Evolutionary conservation across 129 eudicot species (phyloP), one percentile per base, ranked within the genome.

Genomic region (Chrysanthemum lavandulifolium): DNA sequence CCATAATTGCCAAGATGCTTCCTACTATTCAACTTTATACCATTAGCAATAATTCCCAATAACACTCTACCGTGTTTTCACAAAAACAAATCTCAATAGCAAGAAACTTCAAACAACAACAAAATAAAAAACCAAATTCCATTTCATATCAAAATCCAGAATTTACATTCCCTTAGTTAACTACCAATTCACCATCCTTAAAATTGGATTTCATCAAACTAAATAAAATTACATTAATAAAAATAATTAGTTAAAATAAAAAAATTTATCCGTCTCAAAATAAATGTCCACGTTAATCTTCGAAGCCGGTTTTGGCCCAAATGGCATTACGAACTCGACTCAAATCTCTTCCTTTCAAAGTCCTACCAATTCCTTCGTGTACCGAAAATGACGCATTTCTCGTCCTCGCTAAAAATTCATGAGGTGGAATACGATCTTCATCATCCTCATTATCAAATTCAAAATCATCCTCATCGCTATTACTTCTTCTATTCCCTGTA

Each of bases 301-400:
- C 67, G 23, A 89, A 89, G 33, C 97, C 97, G 2, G 87, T 87
- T 81, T 92, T 89, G 53, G 81, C 88, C 94, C 91, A 92, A 75
- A 91, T 86, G 4, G 97, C 96, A 67, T 91, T 79, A 58, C 97
- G 74, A 12, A 91, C 96, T 72, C 84, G 80, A 66, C 96, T 88
- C 59, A 91, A 86, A 86, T 91, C 97, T 66, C 97, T 78, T 27
- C 97, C 97, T 78, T 91, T 91, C 14, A 91, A 78, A 6, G 90
- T 88, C 85, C 97, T 86, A 31, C 97, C 97, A 13, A 88, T 78
- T 48, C 97, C 97, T 84, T 91, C 97, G 36, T 88, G 95, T 65
- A 91, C 97, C 40, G 97, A 91, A 55, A 78, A 82, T 2, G 97
- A 88, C 64, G 91, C 88, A 60, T 78, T 86, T 61, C 96, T 74